Base-by-base conservation (phyloP, 768 basidiomycete species). In the Symmetrospora coprosmae region DNA sequence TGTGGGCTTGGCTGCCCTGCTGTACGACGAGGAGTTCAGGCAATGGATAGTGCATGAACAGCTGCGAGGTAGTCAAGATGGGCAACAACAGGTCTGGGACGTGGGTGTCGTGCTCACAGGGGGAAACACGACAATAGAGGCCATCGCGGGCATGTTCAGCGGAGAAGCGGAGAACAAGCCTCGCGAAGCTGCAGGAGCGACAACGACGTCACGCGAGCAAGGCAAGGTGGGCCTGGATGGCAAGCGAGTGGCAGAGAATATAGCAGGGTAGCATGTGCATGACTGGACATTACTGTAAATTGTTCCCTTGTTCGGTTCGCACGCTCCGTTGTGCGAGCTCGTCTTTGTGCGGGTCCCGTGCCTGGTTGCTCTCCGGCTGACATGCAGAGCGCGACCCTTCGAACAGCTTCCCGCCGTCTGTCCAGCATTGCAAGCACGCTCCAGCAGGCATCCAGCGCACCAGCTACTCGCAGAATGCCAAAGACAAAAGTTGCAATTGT, bases 401-500 rank as follows among this genome's bases (percentile, higher is more conserved):
- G 37, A 11, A 39, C 37, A 39, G 37, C 11, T n/a, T n/a, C 11
- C 37, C 8, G 43, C 43, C 11, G 16, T n/a, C n/a, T n/a, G n/a
- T n/a, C n/a, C n/a, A n/a, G n/a, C n/a, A n/a, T n/a, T n/a, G n/a
- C n/a, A n/a, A n/a, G n/a, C n/a, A n/a, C n/a, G n/a, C n/a, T n/a
- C n/a, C n/a, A n/a, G n/a, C n/a, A n/a, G n/a, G n/a, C n/a, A n/a
- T n/a, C n/a, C n/a, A n/a, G 25, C 25, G 16, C 25, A 13, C 9
- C 49, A 9, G n/a, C 49, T 28, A 23, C 51, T 7, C 14, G 23
- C 19, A 38, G 14, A 6, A 59, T 48, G 56, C 8, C 4, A 9
- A 68, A 66, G 46, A 65, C 64, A 62, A 66, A 64, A 50, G 53
- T 68, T 16, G 67, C 66, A 16, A 53, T 68, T 50, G 58, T 68